Evolutionary conservation across 495 filamentous ascomycete species (phyloP).

Genomic region (Neurospora discreta): DNA sequence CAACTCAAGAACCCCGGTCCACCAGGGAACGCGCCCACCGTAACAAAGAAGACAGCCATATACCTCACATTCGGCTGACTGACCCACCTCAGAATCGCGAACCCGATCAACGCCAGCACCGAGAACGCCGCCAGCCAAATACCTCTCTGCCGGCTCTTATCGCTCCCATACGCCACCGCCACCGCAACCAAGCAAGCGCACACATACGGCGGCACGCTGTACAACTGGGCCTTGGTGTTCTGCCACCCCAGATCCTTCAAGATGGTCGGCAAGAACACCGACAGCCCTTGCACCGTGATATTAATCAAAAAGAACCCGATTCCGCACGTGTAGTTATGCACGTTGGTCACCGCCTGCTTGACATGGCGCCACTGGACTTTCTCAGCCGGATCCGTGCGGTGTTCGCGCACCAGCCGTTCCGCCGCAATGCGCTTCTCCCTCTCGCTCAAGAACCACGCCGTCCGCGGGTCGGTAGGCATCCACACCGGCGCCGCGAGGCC

Average conservation of each 20-base stretch:
- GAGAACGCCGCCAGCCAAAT: conserved; percentile 40
- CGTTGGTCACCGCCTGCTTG: conserved; percentile 27
- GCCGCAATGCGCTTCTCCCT: conserved; percentile 38
- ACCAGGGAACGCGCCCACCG: conserved; percentile 40
- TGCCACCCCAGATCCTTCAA: conserved; percentile 35
- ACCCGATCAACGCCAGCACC: conserved; percentile 34
- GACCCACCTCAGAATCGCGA: conserved; percentile 23
- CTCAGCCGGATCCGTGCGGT: conserved; percentile 22
- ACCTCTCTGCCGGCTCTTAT: conserved; percentile 50
- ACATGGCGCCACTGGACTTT: conserved; percentile 28
- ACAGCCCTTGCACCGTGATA: conserved; percentile 40
- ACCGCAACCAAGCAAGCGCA: conserved; percentile 44
- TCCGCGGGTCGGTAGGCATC: conserved; percentile 43
- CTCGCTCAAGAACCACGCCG: conserved; percentile 38
- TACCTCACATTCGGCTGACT: conserved; percentile 21
- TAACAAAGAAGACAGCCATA: conserved; percentile 37
- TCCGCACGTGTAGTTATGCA: conserved; percentile 38
- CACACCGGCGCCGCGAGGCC: conserved; percentile 39
- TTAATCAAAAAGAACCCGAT: conserved; percentile 41
- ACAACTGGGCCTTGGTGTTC: conserved; percentile 33
- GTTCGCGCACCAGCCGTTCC: conserved; percentile 29
- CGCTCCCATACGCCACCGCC: conserved; percentile 44
- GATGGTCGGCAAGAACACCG: conserved; percentile 42
- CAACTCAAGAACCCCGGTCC: conserved; percentile 46
- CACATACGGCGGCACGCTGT: conserved; percentile 43